Evolutionary conservation across 805 yeast genomes (phyloP), one percentile per base, ranked within the genome.

Genomic region (Saccharomycopsis sp.): DNA sequence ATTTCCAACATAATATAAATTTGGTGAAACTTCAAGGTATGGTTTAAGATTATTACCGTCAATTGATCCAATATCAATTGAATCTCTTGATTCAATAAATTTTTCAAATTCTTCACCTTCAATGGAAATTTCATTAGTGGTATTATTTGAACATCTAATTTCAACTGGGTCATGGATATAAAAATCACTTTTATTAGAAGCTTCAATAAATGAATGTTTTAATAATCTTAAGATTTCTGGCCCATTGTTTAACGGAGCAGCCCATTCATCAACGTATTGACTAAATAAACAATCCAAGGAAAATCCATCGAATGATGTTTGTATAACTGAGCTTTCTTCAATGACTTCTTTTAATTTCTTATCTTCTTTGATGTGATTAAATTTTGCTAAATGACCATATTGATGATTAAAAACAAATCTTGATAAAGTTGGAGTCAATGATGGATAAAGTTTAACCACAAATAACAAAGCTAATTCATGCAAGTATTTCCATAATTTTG

Each of bases 261-360:
- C 87, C 97, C 97, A 89, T 62, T 89, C 98, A 56, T 88, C 78
- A 37, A 89, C 97, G 61, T 78, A 88, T 60, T 89, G 98, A 33
- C 87, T 77, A 59, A 86, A 89, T 50, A 89, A 64, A 58, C 97
- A 92, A 63, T 92, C 97, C 95, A 89, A 85, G 59, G 84, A 86
- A 53, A 89, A 74, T 5, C 89, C 95, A 44, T 81, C 84, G 15
- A 28, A 28, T 5, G 31, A 28, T n/a, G 10, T 28, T n/a, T 28
- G 31, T 14, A 28, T 14, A 8, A 23, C 26, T 10, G 26, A 6
- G 13, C 15, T 5, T 9, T 10, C 31, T 5, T 5, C 15, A 5
- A 9, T 28, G 15, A 28, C 15, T n/a, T 9, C 2, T 25, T 13
- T 20, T 5, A 25, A 10, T 17, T 37, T 21, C 8, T 5, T 5